Conservation (phyloP, 768 basidiomycete species). For the Rubroboletus pulcherrimus region DNA sequence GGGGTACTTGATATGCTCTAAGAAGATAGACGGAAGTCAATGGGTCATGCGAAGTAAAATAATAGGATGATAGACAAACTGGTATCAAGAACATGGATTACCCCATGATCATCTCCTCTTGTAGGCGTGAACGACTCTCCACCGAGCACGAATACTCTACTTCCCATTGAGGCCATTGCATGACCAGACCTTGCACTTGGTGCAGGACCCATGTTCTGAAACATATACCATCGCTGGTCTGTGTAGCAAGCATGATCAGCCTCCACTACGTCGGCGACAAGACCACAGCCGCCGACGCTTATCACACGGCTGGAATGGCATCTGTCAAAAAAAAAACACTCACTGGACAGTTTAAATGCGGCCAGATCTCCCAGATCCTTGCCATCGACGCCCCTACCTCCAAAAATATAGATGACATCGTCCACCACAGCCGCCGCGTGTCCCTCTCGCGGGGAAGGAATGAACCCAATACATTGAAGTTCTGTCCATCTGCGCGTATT, state of each 20-base stretch:
- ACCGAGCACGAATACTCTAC: conserved; percentile 88
- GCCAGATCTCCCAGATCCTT: conserved; percentile 93
- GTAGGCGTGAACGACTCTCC: conserved; percentile 82
- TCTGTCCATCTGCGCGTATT: conserved; percentile 83
- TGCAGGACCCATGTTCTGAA: conserved; percentile 98
- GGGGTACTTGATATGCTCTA: conserved; percentile 93
- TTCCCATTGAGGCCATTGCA: conserved; percentile 93
- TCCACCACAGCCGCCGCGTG: conserved; percentile 96
- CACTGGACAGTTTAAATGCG: conserved; percentile 96
- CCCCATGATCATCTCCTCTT: conserved; percentile 71
- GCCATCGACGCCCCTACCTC: conserved; percentile 94
- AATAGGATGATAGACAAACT: conserved; percentile 50
- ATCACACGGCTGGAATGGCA: not conserved
- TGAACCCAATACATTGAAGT: conserved; percentile 92
- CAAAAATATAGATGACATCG: conserved; percentile 97
- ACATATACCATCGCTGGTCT: conserved; percentile 99
- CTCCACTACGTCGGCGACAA: not conserved
- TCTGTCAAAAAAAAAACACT: conserved; percentile 32
- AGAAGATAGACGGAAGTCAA: conserved; percentile 1
- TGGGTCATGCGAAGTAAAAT: not conserved
- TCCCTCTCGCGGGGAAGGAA: conserved; percentile 92
- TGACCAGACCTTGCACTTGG: conserved; percentile 93
- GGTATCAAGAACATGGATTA: conserved; percentile 93
- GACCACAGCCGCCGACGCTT: not conserved
- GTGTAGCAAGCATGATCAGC: conserved; percentile 14